These are phyloP conservation scores for Paraurostyla sp. DNA, from an alignment of 73 alveolate species.

Conservation along the genomic window DNA sequence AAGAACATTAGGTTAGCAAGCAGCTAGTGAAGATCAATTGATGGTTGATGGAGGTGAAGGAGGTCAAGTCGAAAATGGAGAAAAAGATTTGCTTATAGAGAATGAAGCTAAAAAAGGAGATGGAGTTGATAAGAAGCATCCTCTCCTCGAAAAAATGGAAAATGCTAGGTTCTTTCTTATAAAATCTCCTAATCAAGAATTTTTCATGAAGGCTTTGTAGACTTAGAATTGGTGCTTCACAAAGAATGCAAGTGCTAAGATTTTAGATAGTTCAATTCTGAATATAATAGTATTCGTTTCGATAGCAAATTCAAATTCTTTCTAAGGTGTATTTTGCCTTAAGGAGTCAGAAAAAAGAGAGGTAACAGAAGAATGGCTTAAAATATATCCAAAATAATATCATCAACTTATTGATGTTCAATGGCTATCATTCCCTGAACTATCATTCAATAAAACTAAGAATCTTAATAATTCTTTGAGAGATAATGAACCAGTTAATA, in stretches of 20 bases:
- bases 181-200: slow-evolving; percentile 34
- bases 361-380: background rate
- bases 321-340: slow-evolving; percentile 8
- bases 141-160: background rate
- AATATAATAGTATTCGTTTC: background rate
- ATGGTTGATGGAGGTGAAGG: background rate
- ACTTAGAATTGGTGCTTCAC: background rate
- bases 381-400: background rate
- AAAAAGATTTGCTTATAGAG: background rate
- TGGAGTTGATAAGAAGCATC: background rate
- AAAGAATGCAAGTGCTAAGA: background rate
- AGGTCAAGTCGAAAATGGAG: background rate
- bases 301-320: background rate
- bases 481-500: slow-evolving; percentile 24
- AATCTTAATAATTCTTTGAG: background rate
- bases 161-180: background rate
- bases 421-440: background rate
- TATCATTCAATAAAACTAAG: background rate
- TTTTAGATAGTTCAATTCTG: background rate
- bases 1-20: background rate
- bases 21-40: background rate
- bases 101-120: background rate
- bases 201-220: background rate
- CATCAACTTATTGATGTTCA: background rate
- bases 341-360: background rate